Evolutionary conservation across 2,329 filamentous ascomycete genomes (phyloP), one percentile per base, ranked within the genome.

Genomic region (Penicillium sp.): DNA sequence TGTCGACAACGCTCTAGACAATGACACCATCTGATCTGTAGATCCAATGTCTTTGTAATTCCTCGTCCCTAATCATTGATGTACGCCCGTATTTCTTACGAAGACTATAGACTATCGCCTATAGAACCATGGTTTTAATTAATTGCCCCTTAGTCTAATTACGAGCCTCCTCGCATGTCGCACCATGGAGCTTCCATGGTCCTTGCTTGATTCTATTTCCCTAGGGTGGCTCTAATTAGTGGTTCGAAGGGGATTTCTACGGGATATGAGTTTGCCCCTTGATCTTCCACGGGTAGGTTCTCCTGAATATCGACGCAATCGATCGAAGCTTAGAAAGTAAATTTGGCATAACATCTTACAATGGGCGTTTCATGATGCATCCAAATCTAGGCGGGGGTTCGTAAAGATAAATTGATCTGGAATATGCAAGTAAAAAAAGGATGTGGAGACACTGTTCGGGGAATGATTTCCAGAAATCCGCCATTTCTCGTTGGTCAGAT

Each of bases 171-270:
- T 72, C 63, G 62, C 63, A 63, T 64, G 57, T 66, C 56, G 57
- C 56, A 61, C 29, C 29, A 52, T 56, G 58, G 50, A 50, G 57
- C 51, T 50, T 44, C 53, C 31, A 52, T 47, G 55, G 57, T 71
- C 71, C 71, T 73, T 73, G 70, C 70, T 70, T 73, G 51, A 59
- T 63, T 65, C 63, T 68, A 68, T 65, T 65, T 60, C 47, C 54
- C 57, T 59, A 62, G 58, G 43, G 22, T 39, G 29, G 50, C 49
- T 53, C 31, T 52, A 33, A 45, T 55, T 58, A 58, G 39, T 45
- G 52, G 48, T 49, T 62, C 57, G 48, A 63, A 61, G 56, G 61
- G 53, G 60, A 65, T 63, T 27, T 60, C 55, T 31, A 47, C 53
- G 19, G 41, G 24, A 31, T 35, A 37, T 35, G 48, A 46, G 51